Percentiles rank a stretch among this genome's conserved stretches.
Conservation (phyloP, 345 rosid species). For the Gossypium raimondii region DNA sequence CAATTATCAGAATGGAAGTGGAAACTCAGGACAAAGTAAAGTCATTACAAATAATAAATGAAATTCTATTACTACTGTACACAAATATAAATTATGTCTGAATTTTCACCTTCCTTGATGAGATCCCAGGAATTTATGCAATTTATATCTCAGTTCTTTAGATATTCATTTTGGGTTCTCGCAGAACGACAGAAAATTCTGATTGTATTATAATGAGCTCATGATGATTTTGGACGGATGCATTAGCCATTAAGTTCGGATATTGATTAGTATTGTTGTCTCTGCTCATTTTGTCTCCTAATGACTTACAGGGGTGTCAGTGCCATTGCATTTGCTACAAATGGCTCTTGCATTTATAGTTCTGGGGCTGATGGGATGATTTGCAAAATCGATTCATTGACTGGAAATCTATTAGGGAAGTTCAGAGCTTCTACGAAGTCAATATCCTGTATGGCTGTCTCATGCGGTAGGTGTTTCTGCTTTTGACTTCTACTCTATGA, state of each 20-base stretch:
- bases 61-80: background rate
- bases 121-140: background rate
- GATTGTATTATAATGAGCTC: background rate
- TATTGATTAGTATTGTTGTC: background rate
- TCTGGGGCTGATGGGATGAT: constrained; percentile 93
- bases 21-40: background rate
- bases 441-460: constrained; percentile 70
- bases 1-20: background rate
- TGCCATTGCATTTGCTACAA: constrained; percentile 66
- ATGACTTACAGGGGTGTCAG: constrained; percentile 72
- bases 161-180: background rate
- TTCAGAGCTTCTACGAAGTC: constrained; percentile 73
- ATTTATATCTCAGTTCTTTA: background rate
- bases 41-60: background rate
- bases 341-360: constrained; percentile 54
- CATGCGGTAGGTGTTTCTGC: constrained; percentile 50
- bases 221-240: background rate
- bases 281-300: constrained; percentile 2
- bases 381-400: constrained; percentile 71
- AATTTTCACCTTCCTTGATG: background rate
- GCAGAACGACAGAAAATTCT: background rate
- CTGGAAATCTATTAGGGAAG: constrained; percentile 64
- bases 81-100: background rate
- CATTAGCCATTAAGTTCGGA: background rate
- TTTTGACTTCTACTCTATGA: constrained; percentile 12